Base-by-base conservation (phyloP, 1,284 basidiomycete genomes). In the Mycena sp. region DNA sequence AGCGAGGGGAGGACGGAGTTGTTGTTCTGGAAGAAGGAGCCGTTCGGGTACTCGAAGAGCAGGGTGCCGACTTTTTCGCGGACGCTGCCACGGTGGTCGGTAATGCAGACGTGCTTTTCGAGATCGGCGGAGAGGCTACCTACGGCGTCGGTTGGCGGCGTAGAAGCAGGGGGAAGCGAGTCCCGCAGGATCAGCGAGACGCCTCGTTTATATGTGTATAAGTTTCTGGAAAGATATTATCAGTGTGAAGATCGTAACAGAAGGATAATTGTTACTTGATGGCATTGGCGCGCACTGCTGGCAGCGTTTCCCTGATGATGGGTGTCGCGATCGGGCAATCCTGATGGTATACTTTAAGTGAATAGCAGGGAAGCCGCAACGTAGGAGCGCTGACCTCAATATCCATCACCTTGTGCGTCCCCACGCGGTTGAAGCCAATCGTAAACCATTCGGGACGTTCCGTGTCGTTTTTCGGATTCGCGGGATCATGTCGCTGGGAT, bases 21-120 rank as follows among this genome's bases (percentile, higher is more conserved):
- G 83, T 99, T 99, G 83, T 99, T 99, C 76, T 99, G 97, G 85
- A 99, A 99, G 82, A 99, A 99, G 5, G 91, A 90, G 43, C 91
- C 90, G 1, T 93, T 95, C 12, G 87, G 87, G 76, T 96, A 98
- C 71, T 96, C 90, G 77, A 99, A 98, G 50, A 91, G 78, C 76
- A 84, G 90, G 58, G 85, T 79, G 4, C 93, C 94, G 16, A 99
- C 94, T 45, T 87, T 87, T 76, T 98, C 96, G 61, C 94, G 91
- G 4, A 98, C 90, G 4, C 84, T 87, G 4, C 82, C 87, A 68
- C 92, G 91, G 76, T 95, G 94, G 74, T 96, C 86, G 0, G 94
- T 94, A 65, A 98, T 83, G 72, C 93, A 95, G 58, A 94, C 72
- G 71, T 95, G 92, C 35, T 83, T 80, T 23, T 87, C 84, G 40